phyloP scores from a whole-genome alignment of 1,139 yeast genomes.

The Hyphopichia khmerensis region DNA sequence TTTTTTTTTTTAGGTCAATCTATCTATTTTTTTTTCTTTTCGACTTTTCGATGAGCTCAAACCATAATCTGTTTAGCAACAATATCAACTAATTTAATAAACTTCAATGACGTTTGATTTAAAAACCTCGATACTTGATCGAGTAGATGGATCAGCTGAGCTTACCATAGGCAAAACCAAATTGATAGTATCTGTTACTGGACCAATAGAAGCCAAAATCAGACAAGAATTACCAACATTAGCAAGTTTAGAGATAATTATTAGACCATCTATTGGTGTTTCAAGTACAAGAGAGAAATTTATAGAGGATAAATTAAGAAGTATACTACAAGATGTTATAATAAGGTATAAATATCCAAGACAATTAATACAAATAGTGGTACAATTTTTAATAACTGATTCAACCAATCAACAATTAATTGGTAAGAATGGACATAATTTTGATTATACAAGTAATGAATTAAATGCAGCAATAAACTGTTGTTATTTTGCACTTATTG shows the following conservation, averaged over 20 bases:
- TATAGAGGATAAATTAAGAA: conserved; percentile 67
- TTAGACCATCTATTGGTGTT: conserved; percentile 76
- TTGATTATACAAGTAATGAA: conserved; percentile 49
- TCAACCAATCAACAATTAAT: conserved; percentile 22
- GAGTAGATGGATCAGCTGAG: conserved; percentile 81
- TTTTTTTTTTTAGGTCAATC: not conserved
- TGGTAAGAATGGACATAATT: conserved; percentile 15
- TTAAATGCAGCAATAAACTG: conserved; percentile 73
- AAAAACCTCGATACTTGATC: conserved; percentile 39
- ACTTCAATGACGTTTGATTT: conserved; percentile 16
- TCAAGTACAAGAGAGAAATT: conserved; percentile 76
- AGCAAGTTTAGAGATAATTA: conserved; percentile 76
- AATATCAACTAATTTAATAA: not conserved
- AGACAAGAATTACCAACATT: conserved; percentile 84
- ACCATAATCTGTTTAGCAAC: too few species aligned
- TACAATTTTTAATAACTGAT: conserved; percentile 73
- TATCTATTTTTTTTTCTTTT: not conserved
- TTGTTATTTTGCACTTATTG: conserved; percentile 67
- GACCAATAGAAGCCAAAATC: conserved; percentile 84
- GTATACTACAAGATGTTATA: conserved; percentile 61
- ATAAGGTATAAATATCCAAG: conserved; percentile 75
- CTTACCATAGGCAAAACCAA: conserved; percentile 51
- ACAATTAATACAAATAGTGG: conserved; percentile 79
- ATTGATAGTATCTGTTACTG: conserved; percentile 76
- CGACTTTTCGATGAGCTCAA: not conserved